Evolutionary conservation across 768 basidiomycete species (phyloP), one percentile per base, ranked within the genome.

Genomic region (Trametes villosa): DNA sequence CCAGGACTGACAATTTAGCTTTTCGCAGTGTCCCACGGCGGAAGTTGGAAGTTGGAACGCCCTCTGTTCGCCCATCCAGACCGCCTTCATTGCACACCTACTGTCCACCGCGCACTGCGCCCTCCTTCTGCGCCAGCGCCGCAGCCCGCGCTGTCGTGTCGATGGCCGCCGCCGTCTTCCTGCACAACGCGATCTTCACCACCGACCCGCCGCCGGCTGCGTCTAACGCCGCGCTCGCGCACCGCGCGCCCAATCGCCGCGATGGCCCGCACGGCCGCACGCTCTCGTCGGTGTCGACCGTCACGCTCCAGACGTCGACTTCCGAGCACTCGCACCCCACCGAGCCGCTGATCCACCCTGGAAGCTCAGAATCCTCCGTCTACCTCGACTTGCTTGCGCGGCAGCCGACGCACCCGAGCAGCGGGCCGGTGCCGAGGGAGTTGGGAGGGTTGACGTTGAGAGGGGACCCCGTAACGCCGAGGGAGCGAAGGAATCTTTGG

Each of bases 131-230:
- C n/a, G n/a, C 44, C 24, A 45, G 44, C 15, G 22, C 44, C 13
- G 12, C 44, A 44, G n/a, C 22, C 22, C n/a, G 30, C n/a, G 4
- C 30, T 15, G 30, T 8, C 30, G 17, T 11, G 30, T 24, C 48
- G 55, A 89, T 89, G 87, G 81, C 85, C 56, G 84, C 83, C 18
- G 56, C 56, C 52, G 70, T 86, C 52, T 80, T 82, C 70, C 78
- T 86, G 51, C 86, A 87, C 72, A 81, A 84, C 66, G 76, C 81
- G 31, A 67, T 84, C 55, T 81, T 82, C 71, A 62, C 77, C 47
- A 47, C 59, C 20, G 69, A 72, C 36, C 64, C 64, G 9, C 63
- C 66, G 8, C 51, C 65, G 5, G 65, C 65, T 1, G 60, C 70
- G 18, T 46, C 63, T n/a, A n/a, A n/a, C 8, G 36, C 36, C 36